Evolutionary conservation across 257 asterid genomes (phyloP).

Genomic region (Verbena officinalis): DNA sequence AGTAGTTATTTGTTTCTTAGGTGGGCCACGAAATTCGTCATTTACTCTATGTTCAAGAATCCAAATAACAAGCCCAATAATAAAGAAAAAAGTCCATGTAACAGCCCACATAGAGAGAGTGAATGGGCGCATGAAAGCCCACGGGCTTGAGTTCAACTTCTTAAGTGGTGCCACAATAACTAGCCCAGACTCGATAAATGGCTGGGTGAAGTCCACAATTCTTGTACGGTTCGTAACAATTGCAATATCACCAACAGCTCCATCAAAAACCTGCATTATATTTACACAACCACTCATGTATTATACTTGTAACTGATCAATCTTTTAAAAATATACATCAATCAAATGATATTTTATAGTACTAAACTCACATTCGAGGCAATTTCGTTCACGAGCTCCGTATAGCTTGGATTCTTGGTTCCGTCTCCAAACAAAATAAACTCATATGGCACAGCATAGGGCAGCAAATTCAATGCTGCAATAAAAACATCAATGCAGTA

Average conservation of each 20-base stretch:
- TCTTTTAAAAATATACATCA: too few species aligned
- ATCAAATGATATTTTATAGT: neutral
- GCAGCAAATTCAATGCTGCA: slow-evolving; percentile 54
- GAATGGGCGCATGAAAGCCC: slow-evolving; percentile 60
- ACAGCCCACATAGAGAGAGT: slow-evolving; percentile 52
- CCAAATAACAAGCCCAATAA: slow-evolving; percentile 58
- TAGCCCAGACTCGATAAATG: slow-evolving; percentile 62
- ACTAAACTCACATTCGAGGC: slow-evolving; percentile 50
- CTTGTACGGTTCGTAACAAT: slow-evolving; percentile 56
- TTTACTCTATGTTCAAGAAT: slow-evolving; percentile 58
- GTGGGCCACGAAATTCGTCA: slow-evolving; percentile 66
- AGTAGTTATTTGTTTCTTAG: slow-evolving; percentile 51
- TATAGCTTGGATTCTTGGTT: slow-evolving; percentile 52
- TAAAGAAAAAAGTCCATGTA: slow-evolving; percentile 44
- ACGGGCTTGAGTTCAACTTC: slow-evolving; percentile 43
- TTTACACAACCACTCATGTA: too few species aligned
- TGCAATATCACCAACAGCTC: slow-evolving; percentile 65
- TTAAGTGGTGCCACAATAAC: slow-evolving; percentile 57
- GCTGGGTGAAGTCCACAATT: slow-evolving; percentile 68
- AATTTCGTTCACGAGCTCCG: slow-evolving; percentile 43
- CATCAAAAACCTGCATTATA: slow-evolving; percentile 51
- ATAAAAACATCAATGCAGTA: slow-evolving; percentile 61
- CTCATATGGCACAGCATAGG: slow-evolving; percentile 57
- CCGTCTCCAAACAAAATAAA: slow-evolving; percentile 58
- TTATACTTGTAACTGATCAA: too few species aligned